Evolutionary conservation across 352 stramenopile genomes (phyloP).

Genomic region (Pythium dissotocum): DNA sequence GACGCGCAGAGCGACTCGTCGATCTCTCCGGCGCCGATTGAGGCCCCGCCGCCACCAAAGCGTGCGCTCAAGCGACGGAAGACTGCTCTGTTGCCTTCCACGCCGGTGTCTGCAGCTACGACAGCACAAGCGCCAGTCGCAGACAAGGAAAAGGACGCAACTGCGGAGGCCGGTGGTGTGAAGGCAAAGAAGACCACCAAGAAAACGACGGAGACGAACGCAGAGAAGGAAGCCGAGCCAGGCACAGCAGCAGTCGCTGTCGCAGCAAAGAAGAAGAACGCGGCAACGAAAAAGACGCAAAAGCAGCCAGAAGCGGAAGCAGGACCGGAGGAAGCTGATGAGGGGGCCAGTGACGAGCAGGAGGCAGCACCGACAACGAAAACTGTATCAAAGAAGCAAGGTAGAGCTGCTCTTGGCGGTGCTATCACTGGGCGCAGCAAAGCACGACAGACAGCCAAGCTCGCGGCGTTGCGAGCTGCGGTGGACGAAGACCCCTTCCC

Average conservation of each 20-base stretch:
- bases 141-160: not conserved
- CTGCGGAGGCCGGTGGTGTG: not conserved
- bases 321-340: not conserved
- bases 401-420: no score
- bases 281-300: not conserved
- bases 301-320: not conserved
- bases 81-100: slow-evolving; percentile 5
- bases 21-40: slow-evolving; percentile 2
- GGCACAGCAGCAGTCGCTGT: not conserved
- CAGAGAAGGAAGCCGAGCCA: not conserved
- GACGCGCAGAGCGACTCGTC: slow-evolving; percentile 11
- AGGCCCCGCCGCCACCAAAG: slow-evolving; percentile 5
- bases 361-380: not conserved
- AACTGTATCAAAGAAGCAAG: not conserved
- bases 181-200: slow-evolving; percentile 23
- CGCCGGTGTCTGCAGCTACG: not conserved
- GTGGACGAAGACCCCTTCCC: slow-evolving; percentile 5
- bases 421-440: slow-evolving; percentile 19
- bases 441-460: slow-evolving; percentile 18
- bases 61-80: slow-evolving; percentile 29
- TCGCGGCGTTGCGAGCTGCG: slow-evolving; percentile 10
- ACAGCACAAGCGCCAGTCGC: not conserved
- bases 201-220: slow-evolving; percentile 6
- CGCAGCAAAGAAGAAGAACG: no score
- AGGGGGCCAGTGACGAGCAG: not conserved